A percentile compares a stretch with the other conserved stretches of the same genome.
Evolutionary conservation across 495 filamentous ascomycete genomes (phyloP).

Genomic region (Aspergillus affinis): DNA sequence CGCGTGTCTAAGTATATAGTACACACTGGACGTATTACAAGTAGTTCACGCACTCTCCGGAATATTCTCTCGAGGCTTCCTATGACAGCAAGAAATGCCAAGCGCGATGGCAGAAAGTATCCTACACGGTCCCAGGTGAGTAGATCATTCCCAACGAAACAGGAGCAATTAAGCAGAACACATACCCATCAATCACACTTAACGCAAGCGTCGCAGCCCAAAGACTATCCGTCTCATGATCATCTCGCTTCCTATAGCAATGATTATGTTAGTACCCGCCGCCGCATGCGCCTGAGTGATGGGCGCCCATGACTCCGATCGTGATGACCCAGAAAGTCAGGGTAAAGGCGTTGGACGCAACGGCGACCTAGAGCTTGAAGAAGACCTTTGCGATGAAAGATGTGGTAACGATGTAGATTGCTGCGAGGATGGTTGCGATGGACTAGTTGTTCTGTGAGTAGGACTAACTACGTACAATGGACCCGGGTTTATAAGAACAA

Average conservation of each 20-base stretch:
- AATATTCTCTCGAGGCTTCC: no score
- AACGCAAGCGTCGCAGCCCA: slow-evolving; percentile 1
- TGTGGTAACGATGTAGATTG: not conserved
- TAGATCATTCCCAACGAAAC: no score
- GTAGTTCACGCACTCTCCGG: no score
- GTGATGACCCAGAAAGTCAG: slow-evolving; percentile 1
- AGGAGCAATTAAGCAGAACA: not conserved
- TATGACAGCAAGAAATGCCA: no score
- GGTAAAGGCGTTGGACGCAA: not conserved
- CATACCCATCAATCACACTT: slow-evolving; percentile 7
- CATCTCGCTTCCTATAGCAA: not conserved
- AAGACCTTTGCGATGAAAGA: slow-evolving; percentile 2
- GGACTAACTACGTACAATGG: no score
- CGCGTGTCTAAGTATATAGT: no score
- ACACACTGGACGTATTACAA: no score
- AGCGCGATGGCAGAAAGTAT: no score
- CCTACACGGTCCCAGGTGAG: no score
- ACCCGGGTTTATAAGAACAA: no score
- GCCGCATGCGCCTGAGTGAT: not conserved
- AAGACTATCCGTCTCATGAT: not conserved
- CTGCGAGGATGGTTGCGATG: slow-evolving; percentile 3
- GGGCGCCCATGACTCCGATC: not conserved
- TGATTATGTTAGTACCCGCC: not conserved
- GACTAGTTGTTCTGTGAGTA: no score
- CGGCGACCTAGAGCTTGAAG: not conserved